These are phyloP conservation scores for Mytilinidion resinicola DNA, from an alignment of 495 filamentous ascomycete genomes.

Conservation along the genomic window DNA sequence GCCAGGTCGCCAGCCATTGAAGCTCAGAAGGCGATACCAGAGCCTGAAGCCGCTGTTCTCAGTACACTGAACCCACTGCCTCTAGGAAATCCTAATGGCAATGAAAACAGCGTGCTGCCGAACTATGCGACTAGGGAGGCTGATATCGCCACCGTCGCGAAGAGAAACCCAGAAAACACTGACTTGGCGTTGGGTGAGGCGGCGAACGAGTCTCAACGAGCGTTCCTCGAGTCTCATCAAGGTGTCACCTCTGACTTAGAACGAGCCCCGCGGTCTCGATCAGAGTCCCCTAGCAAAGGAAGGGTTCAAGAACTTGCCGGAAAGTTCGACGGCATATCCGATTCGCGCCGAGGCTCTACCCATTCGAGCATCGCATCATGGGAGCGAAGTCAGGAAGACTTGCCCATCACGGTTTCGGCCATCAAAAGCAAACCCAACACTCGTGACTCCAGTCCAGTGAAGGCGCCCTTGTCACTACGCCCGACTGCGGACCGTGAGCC, in stretches of 20 bases:
- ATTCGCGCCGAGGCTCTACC: constrained; percentile 34
- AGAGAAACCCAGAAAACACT: constrained; percentile 8
- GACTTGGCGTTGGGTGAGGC: constrained; percentile 7
- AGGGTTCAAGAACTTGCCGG: constrained; percentile 45
- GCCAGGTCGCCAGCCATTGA: constrained; percentile 51
- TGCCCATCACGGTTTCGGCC: constrained; percentile 6
- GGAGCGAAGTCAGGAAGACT: constrained; percentile 32
- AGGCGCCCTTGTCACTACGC: constrained; percentile 1
- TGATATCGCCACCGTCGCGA: constrained; percentile 37
- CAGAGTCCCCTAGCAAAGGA: constrained; percentile 39
- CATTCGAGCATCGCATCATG: constrained; percentile 34
- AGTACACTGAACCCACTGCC: constrained; percentile 8
- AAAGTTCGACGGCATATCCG: constrained; percentile 38
- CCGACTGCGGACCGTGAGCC: constrained; percentile 13
- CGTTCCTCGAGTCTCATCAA: constrained; percentile 24
- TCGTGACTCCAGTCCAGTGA: constrained; percentile 3
- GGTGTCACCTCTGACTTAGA: background rate
- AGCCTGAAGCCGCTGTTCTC: constrained; percentile 31
- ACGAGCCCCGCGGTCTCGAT: constrained; percentile 19
- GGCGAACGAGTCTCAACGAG: constrained; percentile 17
- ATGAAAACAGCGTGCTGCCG: constrained; percentile 1
- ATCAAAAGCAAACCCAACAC: constrained; percentile 6
- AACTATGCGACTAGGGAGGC: constrained; percentile 31
- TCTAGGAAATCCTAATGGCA: constrained; percentile 3
- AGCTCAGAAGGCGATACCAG: constrained; percentile 34